Percentiles rank a stretch among this genome's conserved stretches.
phyloP scores from a whole-genome alignment of 257 asterid species.

The Fraxinus pennsylvanica region DNA sequence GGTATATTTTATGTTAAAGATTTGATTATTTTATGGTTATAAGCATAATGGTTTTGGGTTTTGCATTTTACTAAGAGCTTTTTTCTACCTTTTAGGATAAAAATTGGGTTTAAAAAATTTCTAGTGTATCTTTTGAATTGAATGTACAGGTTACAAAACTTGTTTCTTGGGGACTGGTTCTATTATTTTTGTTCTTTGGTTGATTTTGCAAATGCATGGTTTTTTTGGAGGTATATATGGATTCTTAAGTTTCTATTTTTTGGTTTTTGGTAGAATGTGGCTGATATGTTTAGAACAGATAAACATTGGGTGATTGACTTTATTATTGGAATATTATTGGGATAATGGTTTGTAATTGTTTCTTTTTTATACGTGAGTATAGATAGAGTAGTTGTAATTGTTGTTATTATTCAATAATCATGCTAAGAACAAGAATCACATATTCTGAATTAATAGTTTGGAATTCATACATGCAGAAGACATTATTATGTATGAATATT shows the following conservation, averaged over 20 bases:
- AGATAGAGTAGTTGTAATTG: neutral
- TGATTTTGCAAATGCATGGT: too few species aligned
- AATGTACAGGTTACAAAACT: neutral
- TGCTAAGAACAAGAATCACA: too few species aligned
- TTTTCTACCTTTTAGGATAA: too few species aligned
- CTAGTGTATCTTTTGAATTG: neutral
- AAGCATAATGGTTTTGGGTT: neutral
- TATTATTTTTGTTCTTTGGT: too few species aligned
- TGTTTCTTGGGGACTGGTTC: neutral
- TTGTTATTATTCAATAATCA: too few species aligned
- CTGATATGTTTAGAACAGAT: neutral
- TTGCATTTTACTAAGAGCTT: neutral
- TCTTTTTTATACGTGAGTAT: neutral
- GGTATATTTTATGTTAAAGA: neutral
- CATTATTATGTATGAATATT: too few species aligned
- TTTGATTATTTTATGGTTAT: neutral
- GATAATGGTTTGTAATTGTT: neutral
- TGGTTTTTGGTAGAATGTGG: too few species aligned
- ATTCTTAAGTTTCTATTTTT: too few species aligned
- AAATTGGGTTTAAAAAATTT: too few species aligned
- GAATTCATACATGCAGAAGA: too few species aligned
- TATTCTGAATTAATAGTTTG: too few species aligned
- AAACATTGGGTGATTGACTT: neutral
- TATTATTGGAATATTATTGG: neutral
- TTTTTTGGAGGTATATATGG: neutral